Evolutionary conservation across 2,329 filamentous ascomycete species (phyloP).

Genomic region (Pleurostoma richardsiae): DNA sequence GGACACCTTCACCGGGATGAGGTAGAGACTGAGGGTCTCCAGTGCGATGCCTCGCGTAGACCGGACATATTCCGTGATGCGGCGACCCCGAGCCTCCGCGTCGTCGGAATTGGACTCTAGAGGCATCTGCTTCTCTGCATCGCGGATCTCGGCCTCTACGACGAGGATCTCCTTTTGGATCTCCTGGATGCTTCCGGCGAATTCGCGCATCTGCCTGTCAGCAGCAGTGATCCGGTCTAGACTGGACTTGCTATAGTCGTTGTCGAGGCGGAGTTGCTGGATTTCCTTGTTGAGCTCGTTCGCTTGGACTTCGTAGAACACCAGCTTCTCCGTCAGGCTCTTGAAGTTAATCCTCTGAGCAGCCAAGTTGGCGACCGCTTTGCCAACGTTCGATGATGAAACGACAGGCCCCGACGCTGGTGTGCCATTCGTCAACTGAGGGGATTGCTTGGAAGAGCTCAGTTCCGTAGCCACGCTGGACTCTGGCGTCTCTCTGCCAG

Average conservation of each 20-base stretch:
- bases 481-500: constrained; percentile 4
- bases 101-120: constrained; percentile 3
- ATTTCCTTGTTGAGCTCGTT: constrained; percentile 22
- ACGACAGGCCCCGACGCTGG: neutral
- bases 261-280: constrained; percentile 16
- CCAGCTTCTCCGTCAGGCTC: constrained; percentile 24
- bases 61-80: constrained; percentile 48
- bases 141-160: constrained; percentile 29
- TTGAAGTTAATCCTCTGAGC: constrained; percentile 26
- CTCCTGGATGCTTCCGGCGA: constrained; percentile 24
- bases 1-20: constrained; percentile 56
- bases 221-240: constrained; percentile 14
- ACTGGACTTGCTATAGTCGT: constrained; percentile 7
- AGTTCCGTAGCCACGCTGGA: constrained; percentile 6
- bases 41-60: constrained; percentile 54
- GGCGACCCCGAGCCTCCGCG: constrained; percentile 14
- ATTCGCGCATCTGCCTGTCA: constrained; percentile 20
- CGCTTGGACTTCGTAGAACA: constrained; percentile 22
- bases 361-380: constrained; percentile 14
- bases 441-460: constrained; percentile 3
- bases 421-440: constrained; percentile 2
- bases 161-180: constrained; percentile 27
- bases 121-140: constrained; percentile 19
- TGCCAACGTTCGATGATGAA: constrained; percentile 3
- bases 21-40: constrained; percentile 47